These are phyloP conservation scores for Naganishia albida DNA, from an alignment of 1,284 basidiomycete species.

Conservation along the genomic window DNA sequence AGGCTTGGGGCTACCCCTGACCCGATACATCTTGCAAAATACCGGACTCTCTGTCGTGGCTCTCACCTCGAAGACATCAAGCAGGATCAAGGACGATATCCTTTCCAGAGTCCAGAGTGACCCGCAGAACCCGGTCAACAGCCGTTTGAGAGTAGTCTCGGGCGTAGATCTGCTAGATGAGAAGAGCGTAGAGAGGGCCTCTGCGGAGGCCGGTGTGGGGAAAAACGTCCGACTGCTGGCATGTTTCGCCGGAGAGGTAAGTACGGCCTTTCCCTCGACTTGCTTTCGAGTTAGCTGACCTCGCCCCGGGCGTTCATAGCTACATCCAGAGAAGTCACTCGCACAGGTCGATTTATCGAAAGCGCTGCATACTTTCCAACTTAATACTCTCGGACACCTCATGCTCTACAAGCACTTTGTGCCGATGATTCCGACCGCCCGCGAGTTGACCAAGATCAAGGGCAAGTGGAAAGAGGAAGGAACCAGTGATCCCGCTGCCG, in stretches of 20 bases:
- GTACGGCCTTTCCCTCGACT: slow-evolving; percentile 17
- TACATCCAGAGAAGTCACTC: slow-evolving; percentile 58
- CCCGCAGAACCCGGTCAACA: slow-evolving; percentile 29
- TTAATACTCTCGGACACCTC: slow-evolving; percentile 58
- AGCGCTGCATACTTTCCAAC: slow-evolving; percentile 44
- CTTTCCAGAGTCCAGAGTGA: slow-evolving; percentile 35
- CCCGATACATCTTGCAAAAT: slow-evolving; percentile 47
- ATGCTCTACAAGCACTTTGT: slow-evolving; percentile 58
- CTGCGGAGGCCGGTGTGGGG: slow-evolving; percentile 52
- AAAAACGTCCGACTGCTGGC: slow-evolving; percentile 53
- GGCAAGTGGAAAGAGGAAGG: slow-evolving; percentile 33
- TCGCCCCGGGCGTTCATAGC: slow-evolving; percentile 38
- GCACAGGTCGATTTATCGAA: slow-evolving; percentile 49
- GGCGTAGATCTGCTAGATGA: slow-evolving; percentile 54
- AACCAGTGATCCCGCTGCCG: slow-evolving; percentile 50
- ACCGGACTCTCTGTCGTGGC: slow-evolving; percentile 55
- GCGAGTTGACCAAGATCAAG: slow-evolving; percentile 41
- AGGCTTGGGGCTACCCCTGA: slow-evolving; percentile 42
- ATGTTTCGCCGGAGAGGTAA: slow-evolving; percentile 56
- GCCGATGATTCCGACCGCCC: slow-evolving; percentile 55
- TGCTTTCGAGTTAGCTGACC: not conserved
- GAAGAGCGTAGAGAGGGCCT: slow-evolving; percentile 47
- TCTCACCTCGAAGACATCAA: slow-evolving; percentile 52
- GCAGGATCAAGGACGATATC: slow-evolving; percentile 43
- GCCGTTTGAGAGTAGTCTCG: slow-evolving; percentile 52